Conservation (phyloP, 805 yeast species). For the Pichia eremophila region DNA sequence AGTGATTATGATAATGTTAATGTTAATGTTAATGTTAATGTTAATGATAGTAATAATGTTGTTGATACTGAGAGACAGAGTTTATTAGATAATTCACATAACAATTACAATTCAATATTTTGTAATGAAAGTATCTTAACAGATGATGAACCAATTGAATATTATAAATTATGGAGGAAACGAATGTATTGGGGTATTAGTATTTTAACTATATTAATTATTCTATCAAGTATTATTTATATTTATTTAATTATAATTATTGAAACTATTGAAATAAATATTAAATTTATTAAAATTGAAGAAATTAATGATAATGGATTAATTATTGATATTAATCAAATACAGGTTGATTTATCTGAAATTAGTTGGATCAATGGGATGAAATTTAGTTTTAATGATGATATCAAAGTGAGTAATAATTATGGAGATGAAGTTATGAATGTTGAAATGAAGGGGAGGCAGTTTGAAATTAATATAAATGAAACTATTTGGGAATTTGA, state of each 20-base stretch:
- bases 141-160: not conserved
- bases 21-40: too few relatives aligned
- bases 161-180: not conserved
- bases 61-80: not conserved
- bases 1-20: too few relatives aligned
- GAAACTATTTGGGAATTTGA: not conserved
- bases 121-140: not conserved
- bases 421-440: not conserved
- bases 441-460: not conserved
- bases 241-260: not conserved
- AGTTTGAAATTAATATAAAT: not conserved
- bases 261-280: not conserved
- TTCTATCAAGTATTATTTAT: not conserved
- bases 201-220: too few relatives aligned
- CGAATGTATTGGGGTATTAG: not conserved
- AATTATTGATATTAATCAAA: not conserved
- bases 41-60: too few relatives aligned
- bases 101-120: not conserved
- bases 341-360: not conserved
- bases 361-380: slow-evolving; percentile 1
- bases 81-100: not conserved
- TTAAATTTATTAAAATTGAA: not conserved
- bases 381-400: not conserved
- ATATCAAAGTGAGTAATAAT: not conserved
- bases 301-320: not conserved